Conservation (phyloP, 75 land plant genomes). For the Ceratopteris richardii region DNA sequence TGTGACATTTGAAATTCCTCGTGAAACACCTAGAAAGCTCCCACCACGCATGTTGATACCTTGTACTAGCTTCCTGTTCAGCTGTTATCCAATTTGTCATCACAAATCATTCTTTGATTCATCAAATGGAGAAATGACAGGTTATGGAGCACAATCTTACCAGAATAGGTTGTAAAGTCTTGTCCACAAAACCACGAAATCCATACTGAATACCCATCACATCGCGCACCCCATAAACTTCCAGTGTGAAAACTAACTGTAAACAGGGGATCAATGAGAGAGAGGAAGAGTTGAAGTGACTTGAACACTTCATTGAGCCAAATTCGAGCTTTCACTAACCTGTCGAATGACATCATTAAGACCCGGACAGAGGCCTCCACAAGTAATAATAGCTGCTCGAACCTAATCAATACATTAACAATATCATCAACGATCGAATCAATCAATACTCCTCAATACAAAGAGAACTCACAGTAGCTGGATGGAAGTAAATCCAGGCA, state of each 20-base stretch:
- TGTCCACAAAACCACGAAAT: constrained; percentile 69
- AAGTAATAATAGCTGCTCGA: constrained; percentile 87
- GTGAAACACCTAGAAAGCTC: constrained; percentile 92
- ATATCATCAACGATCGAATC: too few relatives aligned
- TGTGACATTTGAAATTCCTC: constrained; percentile 50
- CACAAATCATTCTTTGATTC: neutral
- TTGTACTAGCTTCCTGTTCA: constrained; percentile 66
- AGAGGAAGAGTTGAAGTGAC: neutral
- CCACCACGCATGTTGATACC: constrained; percentile 82
- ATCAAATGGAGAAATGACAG: too few relatives aligned
- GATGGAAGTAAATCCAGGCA: constrained; percentile 70
- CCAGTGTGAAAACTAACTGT: constrained; percentile 88
- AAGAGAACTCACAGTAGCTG: constrained; percentile 15
- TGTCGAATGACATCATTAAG: constrained; percentile 94
- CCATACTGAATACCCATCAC: constrained; percentile 82
- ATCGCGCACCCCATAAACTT: constrained; percentile 80
- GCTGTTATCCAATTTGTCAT: constrained; percentile 29
- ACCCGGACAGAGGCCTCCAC: constrained; percentile 94
- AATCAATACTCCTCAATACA: too few relatives aligned
- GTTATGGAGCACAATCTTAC: too few relatives aligned
- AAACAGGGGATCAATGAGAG: constrained; percentile 2
- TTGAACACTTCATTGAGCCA: neutral
- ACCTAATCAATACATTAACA: constrained; percentile 42
- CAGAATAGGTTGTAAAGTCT: constrained; percentile 39
- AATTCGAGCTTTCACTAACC: constrained; percentile 16